phyloP scores from a whole-genome alignment of 1,284 basidiomycete genomes.

The Prillingera fragicola region DNA sequence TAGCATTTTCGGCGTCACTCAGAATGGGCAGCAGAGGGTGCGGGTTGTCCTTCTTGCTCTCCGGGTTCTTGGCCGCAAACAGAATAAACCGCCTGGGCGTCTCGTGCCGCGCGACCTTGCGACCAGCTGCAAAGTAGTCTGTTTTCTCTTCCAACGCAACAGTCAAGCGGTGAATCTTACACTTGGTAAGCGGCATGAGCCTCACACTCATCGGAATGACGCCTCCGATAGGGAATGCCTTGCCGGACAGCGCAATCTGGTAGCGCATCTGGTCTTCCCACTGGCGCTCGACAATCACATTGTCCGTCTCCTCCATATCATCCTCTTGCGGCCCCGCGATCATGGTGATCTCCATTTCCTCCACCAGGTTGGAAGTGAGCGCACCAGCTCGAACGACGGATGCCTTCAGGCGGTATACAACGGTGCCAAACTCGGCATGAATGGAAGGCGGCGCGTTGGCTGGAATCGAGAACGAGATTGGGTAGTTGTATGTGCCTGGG shows the following conservation, averaged over 20 bases:
- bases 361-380: slow-evolving; percentile 67
- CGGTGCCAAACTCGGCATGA: slow-evolving; percentile 69
- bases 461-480: slow-evolving; percentile 84
- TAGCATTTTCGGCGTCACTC: slow-evolving; percentile 48
- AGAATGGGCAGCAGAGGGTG: slow-evolving; percentile 55
- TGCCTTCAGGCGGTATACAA: slow-evolving; percentile 76
- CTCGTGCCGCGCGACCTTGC: slow-evolving; percentile 70
- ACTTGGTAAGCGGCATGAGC: slow-evolving; percentile 76
- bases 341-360: slow-evolving; percentile 68
- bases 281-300: slow-evolving; percentile 78
- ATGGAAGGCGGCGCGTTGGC: slow-evolving; percentile 73
- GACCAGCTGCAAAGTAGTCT: slow-evolving; percentile 68
- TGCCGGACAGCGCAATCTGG: slow-evolving; percentile 70
- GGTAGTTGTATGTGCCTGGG: slow-evolving; percentile 86
- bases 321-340: slow-evolving; percentile 73
- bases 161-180: slow-evolving; percentile 72
- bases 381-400: slow-evolving; percentile 76
- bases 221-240: slow-evolving; percentile 77
- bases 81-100: slow-evolving; percentile 63
- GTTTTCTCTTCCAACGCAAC: slow-evolving; percentile 80
- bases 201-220: slow-evolving; percentile 74
- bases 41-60: slow-evolving; percentile 36
- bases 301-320: slow-evolving; percentile 69
- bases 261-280: slow-evolving; percentile 86
- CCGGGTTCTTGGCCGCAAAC: slow-evolving; percentile 57